Conservation (phyloP, 768 basidiomycete species). For the Tephrocybe sp. region DNA sequence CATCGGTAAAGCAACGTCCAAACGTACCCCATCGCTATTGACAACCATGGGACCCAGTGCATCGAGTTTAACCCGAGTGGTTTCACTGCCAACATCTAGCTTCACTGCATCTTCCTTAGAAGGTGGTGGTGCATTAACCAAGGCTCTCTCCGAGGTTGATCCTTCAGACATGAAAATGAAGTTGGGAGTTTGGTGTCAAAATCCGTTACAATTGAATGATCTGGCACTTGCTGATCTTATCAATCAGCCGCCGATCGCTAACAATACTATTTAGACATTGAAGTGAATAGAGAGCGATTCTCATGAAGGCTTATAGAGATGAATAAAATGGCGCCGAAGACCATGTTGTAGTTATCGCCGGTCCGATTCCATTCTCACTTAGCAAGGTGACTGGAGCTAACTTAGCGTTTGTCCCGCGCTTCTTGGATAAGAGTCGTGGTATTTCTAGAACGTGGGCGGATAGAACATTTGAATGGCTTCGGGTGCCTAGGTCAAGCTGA, state of each 20-base stretch:
- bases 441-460: constrained; percentile 40
- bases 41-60: constrained; percentile 66
- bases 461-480: constrained; percentile 44
- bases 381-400: too few species aligned
- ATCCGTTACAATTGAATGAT: not conserved
- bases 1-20: not conserved
- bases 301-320: not conserved
- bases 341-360: not conserved
- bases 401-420: constrained; percentile 18
- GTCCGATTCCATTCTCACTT: not conserved
- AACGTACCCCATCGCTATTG: constrained; percentile 60
- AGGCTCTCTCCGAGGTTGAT: not conserved
- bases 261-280: too few species aligned
- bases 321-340: not conserved
- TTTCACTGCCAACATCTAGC: constrained; percentile 11
- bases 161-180: constrained; percentile 3
- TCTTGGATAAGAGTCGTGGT: constrained; percentile 26
- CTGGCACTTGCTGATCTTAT: too few species aligned
- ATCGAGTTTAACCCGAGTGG: constrained; percentile 46
- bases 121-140: constrained; percentile 1
- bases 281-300: too few species aligned
- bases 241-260: too few species aligned
- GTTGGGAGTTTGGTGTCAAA: not conserved
- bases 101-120: constrained; percentile 5
- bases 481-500: constrained; percentile 39